Conservation (phyloP, 31 red algal genomes). For the Bonnemaisonia californica region DNA sequence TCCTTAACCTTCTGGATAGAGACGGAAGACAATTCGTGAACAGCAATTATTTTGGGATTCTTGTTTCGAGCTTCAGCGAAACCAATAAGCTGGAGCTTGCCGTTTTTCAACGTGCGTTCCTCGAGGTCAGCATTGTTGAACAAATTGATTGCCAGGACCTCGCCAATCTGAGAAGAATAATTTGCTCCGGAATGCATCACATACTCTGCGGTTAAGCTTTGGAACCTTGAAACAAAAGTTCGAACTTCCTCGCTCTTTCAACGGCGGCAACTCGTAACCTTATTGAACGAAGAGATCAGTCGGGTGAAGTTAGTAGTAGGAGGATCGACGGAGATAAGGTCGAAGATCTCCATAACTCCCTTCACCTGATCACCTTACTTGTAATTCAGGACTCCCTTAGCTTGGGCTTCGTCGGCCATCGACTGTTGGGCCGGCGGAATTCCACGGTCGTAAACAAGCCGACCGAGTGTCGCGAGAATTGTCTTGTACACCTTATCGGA, state of each 20-base stretch:
- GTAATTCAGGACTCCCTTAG: not conserved
- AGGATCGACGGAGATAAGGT: not conserved
- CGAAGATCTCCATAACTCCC: not conserved
- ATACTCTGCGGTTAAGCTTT: not conserved
- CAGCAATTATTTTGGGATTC: too few species aligned
- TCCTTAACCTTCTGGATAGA: too few species aligned
- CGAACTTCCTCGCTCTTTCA: not conserved
- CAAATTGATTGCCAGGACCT: not conserved
- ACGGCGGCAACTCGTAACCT: not conserved
- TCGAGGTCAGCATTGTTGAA: not conserved
- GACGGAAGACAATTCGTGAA: too few species aligned
- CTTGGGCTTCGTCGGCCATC: not conserved
- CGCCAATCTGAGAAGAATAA: not conserved
- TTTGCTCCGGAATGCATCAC: not conserved
- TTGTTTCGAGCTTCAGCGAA: too few species aligned
- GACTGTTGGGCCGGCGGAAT: not conserved
- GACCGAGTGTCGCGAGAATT: not conserved
- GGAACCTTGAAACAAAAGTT: not conserved
- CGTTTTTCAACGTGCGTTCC: not conserved
- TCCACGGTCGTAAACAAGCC: not conserved
- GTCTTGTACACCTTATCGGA: constrained; percentile 15
- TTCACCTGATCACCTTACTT: not conserved
- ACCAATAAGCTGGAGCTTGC: not conserved
- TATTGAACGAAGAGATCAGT: constrained; percentile 1
- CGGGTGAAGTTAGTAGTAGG: not conserved